Evolutionary conservation across 2,329 filamentous ascomycete species (phyloP), one percentile per base, ranked within the genome.

Genomic region (Cyphellophora europaea): DNA sequence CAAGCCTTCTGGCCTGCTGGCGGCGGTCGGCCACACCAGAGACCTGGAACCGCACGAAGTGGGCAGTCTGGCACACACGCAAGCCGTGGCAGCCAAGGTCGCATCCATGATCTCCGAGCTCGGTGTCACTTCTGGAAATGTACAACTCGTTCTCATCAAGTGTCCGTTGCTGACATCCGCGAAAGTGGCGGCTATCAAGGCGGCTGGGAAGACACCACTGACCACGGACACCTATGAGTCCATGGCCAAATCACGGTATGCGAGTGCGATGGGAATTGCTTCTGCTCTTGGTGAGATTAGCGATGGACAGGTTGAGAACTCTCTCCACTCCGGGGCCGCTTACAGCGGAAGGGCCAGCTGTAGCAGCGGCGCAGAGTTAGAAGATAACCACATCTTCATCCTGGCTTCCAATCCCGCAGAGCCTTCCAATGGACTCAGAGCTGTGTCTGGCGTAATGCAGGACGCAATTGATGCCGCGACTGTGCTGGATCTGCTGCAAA

Each of bases 241-340:
- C 11, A 56, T 56, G 53, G 53, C 53, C 15, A 50, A 48, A 41
- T 56, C 53, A 8, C 44, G 53, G 6, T 54, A 55, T 33, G 53
- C 53, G 8, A 51, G 48, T 18, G 53, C 54, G 2, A 40, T 56
- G 4, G 53, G 54, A 6, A 51, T 56, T 16, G 48, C 49, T 3
- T 35, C 48, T 8, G 54, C 53, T 18, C 42, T 53, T 8, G 47
- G 42, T 4, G 52, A 54, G 35, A 33, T 55, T 4, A 10, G 33
- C 2, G 35, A 39, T 8, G 33, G 17, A 29, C 32, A 42, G 11
- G 39, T 53, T 3, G 39, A 52, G 29, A 41, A 41, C 16, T 40
- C 45, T 30, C 43, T 51, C 33, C 21, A 33, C 3, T 35, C 41
- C 18, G 34, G 35, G 23, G 36, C 38, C 19, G 34, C 41, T 13